Conservation (phyloP, 352 stramenopile species). For the Pythium brassicae region DNA sequence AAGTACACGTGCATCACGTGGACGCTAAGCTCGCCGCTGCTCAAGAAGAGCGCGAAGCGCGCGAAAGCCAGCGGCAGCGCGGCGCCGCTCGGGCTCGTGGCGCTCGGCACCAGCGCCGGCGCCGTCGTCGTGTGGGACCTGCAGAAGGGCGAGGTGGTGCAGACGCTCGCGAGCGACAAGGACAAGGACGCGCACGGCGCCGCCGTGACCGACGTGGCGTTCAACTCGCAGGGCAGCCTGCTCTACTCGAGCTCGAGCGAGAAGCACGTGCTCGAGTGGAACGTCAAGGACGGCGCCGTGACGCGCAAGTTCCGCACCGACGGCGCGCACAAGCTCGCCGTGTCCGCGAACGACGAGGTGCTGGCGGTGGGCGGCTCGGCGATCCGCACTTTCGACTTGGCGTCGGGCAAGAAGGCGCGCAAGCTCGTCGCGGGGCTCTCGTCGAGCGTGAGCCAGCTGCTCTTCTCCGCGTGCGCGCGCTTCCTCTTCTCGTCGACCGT, state of each 20-base stretch:
- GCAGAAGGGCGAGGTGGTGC: conserved; percentile 55
- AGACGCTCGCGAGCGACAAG: conserved; percentile 46
- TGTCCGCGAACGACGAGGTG: conserved; percentile 59
- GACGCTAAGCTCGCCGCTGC: conserved; percentile 37
- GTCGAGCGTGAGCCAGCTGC: conserved; percentile 65
- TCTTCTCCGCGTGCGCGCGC: conserved; percentile 54
- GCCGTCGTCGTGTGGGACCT: conserved; percentile 72
- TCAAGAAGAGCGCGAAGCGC: conserved; percentile 44
- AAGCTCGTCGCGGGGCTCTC: conserved; percentile 73
- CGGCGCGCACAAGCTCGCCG: conserved; percentile 56
- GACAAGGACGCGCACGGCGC: conserved; percentile 36
- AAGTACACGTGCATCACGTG: conserved; percentile 76
- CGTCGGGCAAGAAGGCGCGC: conserved; percentile 73
- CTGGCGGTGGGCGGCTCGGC: conserved; percentile 58
- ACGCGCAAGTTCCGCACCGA: conserved; percentile 64
- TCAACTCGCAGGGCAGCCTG: conserved; percentile 62
- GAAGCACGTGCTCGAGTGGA: conserved; percentile 81
- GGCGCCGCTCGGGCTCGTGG: conserved; percentile 43
- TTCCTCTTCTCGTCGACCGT: conserved; percentile 75
- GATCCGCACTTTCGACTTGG: conserved; percentile 73
- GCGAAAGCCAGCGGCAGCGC: conserved; percentile 16
- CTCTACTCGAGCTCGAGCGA: conserved; percentile 69
- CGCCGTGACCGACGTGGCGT: conserved; percentile 60
- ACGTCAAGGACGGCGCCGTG: conserved; percentile 42
- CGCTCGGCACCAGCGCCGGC: conserved; percentile 68